Percentiles rank a stretch among this genome's conserved stretches.
Conservation (phyloP, 2,329 filamentous ascomycete species). For the Elsinoe batatas region DNA sequence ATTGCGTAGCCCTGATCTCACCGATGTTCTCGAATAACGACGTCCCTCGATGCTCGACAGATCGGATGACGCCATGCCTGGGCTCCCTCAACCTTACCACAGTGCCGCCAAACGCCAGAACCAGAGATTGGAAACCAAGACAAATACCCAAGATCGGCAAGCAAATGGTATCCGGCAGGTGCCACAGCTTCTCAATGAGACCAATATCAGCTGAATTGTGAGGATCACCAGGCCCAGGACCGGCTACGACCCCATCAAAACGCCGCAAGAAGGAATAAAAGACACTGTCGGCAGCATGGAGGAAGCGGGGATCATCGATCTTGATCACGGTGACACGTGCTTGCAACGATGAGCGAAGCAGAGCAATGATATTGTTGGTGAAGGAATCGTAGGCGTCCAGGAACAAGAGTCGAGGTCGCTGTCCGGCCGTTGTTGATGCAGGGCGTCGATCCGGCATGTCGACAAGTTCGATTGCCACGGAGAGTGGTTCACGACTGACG, state of each 20-base stretch:
- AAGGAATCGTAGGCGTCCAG: constrained; percentile 96
- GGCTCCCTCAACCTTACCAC: constrained; percentile 61
- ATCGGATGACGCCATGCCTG: constrained; percentile 70
- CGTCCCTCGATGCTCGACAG: constrained; percentile 48
- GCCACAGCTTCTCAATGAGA: constrained; percentile 69
- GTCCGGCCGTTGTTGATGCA: constrained; percentile 8
- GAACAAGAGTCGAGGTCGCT: constrained; percentile 53
- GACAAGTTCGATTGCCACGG: background rate
- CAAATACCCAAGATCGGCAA: constrained; percentile 82
- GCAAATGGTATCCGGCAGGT: constrained; percentile 46
- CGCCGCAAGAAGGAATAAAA: constrained; percentile 39
- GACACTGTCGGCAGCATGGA: constrained; percentile 25
- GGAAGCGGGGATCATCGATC: constrained; percentile 46
- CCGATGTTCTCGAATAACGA: constrained; percentile 58
- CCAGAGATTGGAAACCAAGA: constrained; percentile 77
- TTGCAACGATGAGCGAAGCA: constrained; percentile 60
- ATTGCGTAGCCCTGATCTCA: constrained; percentile 61
- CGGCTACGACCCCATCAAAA: constrained; percentile 80
- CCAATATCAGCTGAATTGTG: constrained; percentile 66
- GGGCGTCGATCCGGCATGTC: constrained; percentile 1
- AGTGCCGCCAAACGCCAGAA: constrained; percentile 54
- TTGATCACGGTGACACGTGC: constrained; percentile 57
- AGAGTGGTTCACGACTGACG: background rate
- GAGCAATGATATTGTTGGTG: constrained; percentile 83
- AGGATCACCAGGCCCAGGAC: constrained; percentile 82